These are phyloP conservation scores for Geoglossum glabrum DNA, from an alignment of 495 filamentous ascomycete species.

Conservation along the genomic window DNA sequence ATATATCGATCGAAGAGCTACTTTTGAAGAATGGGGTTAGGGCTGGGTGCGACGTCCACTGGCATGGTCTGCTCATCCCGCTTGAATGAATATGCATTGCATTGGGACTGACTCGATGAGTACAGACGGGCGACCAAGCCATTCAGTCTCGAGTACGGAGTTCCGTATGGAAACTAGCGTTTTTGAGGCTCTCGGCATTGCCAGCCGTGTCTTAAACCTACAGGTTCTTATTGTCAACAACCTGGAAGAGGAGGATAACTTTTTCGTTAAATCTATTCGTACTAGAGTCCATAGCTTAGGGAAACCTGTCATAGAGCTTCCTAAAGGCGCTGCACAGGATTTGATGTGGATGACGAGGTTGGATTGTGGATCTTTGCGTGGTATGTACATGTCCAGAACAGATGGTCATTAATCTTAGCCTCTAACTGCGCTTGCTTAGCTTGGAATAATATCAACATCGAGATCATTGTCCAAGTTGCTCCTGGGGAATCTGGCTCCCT, in stretches of 20 bases:
- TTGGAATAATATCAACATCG: constrained; percentile 54
- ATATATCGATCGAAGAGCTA: constrained; percentile 29
- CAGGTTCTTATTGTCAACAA: constrained; percentile 34
- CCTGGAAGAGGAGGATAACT: constrained; percentile 25
- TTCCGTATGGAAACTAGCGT: constrained; percentile 24
- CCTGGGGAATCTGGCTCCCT: constrained; percentile 47
- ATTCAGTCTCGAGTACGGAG: constrained; percentile 26
- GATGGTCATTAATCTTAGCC: background rate
- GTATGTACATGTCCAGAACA: constrained; percentile 21
- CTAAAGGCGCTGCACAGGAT: constrained; percentile 32
- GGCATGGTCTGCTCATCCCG: constrained; percentile 25
- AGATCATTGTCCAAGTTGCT: constrained; percentile 60
- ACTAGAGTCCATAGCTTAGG: constrained; percentile 22
- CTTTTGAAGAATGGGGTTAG: constrained; percentile 34
- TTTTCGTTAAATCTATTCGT: constrained; percentile 34
- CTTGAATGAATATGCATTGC: background rate
- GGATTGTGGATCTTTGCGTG: constrained; percentile 46
- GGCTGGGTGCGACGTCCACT: constrained; percentile 31
- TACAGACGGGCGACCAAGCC: constrained; percentile 35
- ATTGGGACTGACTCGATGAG: background rate
- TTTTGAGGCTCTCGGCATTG: constrained; percentile 17
- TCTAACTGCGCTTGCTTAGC: constrained; percentile 21
- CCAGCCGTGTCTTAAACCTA: constrained; percentile 36
- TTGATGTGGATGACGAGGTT: constrained; percentile 60
- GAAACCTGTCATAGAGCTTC: constrained; percentile 45